Percentiles rank a stretch among this genome's conserved stretches.
Evolutionary conservation across 2,329 filamentous ascomycete genomes (phyloP).

Genomic region (Dothistroma septosporum): DNA sequence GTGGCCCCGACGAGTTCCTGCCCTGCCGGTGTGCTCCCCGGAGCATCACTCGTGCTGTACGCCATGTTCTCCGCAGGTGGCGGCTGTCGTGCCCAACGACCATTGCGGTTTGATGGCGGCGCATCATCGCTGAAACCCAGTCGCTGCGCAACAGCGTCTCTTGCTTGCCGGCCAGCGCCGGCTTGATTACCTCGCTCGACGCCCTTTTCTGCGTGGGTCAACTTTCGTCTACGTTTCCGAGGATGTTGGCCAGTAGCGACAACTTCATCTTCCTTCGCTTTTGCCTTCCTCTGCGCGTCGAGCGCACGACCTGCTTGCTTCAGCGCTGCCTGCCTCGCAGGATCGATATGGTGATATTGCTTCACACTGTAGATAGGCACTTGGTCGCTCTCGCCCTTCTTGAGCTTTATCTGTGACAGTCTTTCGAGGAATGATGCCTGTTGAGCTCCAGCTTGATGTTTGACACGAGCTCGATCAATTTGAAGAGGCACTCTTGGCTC

Average conservation of each 20-base stretch:
- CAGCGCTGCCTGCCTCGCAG: constrained; percentile 22
- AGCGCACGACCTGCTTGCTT: constrained; percentile 11
- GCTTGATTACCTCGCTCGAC: background rate
- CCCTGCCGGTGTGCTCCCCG: background rate
- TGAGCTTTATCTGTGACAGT: constrained; percentile 40
- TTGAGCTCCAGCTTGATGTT: constrained; percentile 15
- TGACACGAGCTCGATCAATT: constrained; percentile 23
- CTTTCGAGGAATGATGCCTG: constrained; percentile 40
- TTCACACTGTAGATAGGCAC: constrained; percentile 30
- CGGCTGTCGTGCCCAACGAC: background rate
- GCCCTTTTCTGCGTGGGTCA: constrained; percentile 13
- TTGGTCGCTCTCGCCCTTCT: constrained; percentile 38
- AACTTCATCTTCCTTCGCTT: constrained; percentile 6
- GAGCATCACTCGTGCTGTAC: background rate
- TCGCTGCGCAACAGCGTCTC: background rate
- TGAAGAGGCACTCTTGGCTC: constrained; percentile 16
- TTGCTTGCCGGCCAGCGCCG: background rate
- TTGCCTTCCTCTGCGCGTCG: constrained; percentile 12
- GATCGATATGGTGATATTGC: constrained; percentile 6
- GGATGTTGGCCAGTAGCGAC: constrained; percentile 5
- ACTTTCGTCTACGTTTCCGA: constrained; percentile 11
- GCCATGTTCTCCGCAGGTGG: no score
- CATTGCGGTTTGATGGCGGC: background rate
- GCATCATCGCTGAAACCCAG: constrained; percentile 2
- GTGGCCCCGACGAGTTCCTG: background rate